Evolutionary conservation across 2,329 filamentous ascomycete species (phyloP).

Genomic region (Penicillium sp.): DNA sequence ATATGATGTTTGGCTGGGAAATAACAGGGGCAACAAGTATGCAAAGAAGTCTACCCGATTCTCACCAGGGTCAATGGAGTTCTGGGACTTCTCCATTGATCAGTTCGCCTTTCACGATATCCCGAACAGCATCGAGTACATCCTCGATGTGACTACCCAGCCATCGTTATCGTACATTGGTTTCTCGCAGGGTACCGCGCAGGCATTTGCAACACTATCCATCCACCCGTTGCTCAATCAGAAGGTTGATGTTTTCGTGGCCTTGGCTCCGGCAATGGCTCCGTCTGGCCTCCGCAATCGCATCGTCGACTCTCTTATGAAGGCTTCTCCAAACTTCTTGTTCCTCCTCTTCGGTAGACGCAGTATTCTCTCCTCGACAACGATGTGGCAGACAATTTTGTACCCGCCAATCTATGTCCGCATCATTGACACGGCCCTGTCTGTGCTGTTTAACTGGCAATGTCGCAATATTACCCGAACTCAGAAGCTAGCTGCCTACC

Average conservation of each 20-base stretch:
- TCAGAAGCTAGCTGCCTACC: conserved; percentile 93
- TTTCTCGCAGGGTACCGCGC: conserved; percentile 94
- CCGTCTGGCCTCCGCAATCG: conserved; percentile 87
- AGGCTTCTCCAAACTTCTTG: conserved; percentile 86
- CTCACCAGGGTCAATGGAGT: conserved; percentile 72
- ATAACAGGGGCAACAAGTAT: conserved; percentile 98
- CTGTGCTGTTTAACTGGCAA: conserved; percentile 87
- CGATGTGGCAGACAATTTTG: conserved; percentile 95
- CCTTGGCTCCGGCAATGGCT: conserved; percentile 92
- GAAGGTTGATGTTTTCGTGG: conserved; percentile 94
- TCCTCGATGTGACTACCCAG: conserved; percentile 79
- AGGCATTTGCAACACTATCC: conserved; percentile 90
- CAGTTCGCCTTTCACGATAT: conserved; percentile 98
- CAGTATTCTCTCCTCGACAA: conserved; percentile 86
- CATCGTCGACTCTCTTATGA: conserved; percentile 88
- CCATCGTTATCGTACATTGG: conserved; percentile 90
- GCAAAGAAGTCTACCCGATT: conserved; percentile 85
- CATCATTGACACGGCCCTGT: conserved; percentile 77
- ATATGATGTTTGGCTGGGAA: conserved; percentile 97
- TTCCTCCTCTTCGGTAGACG: conserved; percentile 91
- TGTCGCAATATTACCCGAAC: conserved; percentile 77
- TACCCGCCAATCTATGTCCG: conserved; percentile 93
- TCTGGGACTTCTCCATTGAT: conserved; percentile 99
- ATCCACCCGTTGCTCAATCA: conserved; percentile 91
- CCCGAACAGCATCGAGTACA: conserved; percentile 89